Base-by-base conservation (phyloP, 176 grass and related monocot genomes). In the Stipa capillata region DNA sequence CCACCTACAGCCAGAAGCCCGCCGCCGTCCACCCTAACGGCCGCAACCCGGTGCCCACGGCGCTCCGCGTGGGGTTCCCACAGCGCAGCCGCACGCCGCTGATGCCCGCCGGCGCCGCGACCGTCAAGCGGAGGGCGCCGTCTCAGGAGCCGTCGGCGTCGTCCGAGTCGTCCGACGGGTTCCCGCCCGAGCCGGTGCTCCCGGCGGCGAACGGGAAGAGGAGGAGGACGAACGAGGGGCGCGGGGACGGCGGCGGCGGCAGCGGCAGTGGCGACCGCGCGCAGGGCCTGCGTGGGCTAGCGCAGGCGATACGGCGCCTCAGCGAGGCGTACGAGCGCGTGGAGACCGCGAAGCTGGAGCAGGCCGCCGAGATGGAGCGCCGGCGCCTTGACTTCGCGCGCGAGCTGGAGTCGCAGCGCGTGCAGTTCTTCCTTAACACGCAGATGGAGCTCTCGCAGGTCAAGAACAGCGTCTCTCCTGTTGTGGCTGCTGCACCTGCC, bases 401-500 rank as follows among this genome's bases (percentile, higher is more conserved):
- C 39, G 96, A 99, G 59, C 86, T 99, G 1, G 96, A 99, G 44
- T 74, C 90, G 35, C 86, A 95, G 71, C 85, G 90, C 44, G 86
- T 90, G 59, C 88, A 99, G 63, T 96, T 99, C 91, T 89, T 99
- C 64, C 90, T 99, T 75, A 91, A 99, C 77, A 91, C 93, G 23
- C 90, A 93, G 69, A 90, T 89, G 88, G 92, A 94, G 56, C 90
- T 95, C 48, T 85, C 88, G 3, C 92, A 90, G 67, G 80, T 84
- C 55, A 92, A 89, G 62, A 73, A 83, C 3, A 85, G 53, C 65
- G 11, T 65, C 13, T 37, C 81, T 48, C 23, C 62, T 18, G 12
- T 60, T 0, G 72, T 7, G 13, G 16, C 62, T 40, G 14, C 20
- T 33, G 15, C 39, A n/a, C 29, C 37, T n/a, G 55, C 60, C 6